phyloP scores from a whole-genome alignment of 2,329 filamentous ascomycete genomes.

The Calycina marina region DNA sequence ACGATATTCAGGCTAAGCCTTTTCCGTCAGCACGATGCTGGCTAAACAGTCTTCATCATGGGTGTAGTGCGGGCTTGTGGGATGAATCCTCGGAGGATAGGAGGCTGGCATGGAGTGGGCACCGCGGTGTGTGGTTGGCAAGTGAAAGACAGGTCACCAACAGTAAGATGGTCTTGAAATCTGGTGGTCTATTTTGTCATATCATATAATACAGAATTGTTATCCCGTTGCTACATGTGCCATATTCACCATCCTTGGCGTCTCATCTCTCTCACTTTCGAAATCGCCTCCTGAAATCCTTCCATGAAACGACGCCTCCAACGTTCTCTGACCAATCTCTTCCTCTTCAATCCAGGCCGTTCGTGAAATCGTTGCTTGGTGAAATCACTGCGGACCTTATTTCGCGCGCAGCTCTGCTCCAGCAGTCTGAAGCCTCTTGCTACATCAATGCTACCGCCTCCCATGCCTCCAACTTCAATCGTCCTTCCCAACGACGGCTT shows the following conservation, averaged over 20 bases:
- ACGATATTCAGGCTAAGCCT: too few relatives aligned
- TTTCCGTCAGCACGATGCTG: too few relatives aligned
- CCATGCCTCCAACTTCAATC: conserved; percentile 8
- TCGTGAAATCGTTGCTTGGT: conserved; percentile 56
- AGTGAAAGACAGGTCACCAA: too few relatives aligned
- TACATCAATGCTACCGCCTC: too few relatives aligned
- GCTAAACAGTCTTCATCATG: too few relatives aligned
- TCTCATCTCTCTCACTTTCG: conserved; percentile 53
- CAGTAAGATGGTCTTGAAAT: too few relatives aligned
- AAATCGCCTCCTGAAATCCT: conserved; percentile 51
- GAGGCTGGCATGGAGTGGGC: background rate
- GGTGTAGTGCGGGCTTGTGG: too few relatives aligned
- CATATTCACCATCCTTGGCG: conserved; percentile 59
- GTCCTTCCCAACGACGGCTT: conserved; percentile 16
- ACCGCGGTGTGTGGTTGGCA: background rate
- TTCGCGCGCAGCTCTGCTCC: conserved; percentile 31
- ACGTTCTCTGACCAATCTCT: conserved; percentile 54
- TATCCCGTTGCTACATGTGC: background rate
- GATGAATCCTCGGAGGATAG: too few relatives aligned
- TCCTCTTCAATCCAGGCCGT: conserved; percentile 60
- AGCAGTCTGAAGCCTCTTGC: conserved; percentile 21
- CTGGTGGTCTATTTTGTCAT: background rate
- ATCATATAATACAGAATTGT: background rate
- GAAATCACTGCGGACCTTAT: conserved; percentile 42
- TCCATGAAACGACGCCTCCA: conserved; percentile 55